phyloP scores from a whole-genome alignment of 331 rosid genomes.

The Quercus lobata region DNA sequence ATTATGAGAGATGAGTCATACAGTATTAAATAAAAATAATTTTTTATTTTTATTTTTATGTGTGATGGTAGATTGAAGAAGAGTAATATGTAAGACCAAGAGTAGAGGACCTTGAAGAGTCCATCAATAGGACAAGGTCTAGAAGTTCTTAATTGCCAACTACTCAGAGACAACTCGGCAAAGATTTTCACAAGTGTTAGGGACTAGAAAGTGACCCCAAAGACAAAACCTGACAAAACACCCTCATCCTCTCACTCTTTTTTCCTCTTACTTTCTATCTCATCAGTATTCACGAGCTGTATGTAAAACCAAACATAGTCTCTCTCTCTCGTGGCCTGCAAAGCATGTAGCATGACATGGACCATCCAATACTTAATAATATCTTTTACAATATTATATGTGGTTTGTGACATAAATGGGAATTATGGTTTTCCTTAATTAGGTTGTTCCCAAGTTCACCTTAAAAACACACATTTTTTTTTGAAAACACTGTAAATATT shows the following conservation, averaged over 20 bases:
- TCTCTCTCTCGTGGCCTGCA: slow-evolving; percentile 1
- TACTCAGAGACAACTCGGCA: slow-evolving; percentile 48
- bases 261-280: slow-evolving; percentile 32
- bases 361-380: slow-evolving; percentile 32
- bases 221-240: slow-evolving; percentile 47
- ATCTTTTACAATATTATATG: slow-evolving; percentile 16
- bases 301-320: slow-evolving; percentile 36
- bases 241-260: slow-evolving; percentile 21
- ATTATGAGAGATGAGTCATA: slow-evolving; percentile 1
- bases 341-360: slow-evolving; percentile 37
- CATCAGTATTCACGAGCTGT: slow-evolving; percentile 61
- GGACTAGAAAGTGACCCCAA: slow-evolving; percentile 3
- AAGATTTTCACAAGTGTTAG: slow-evolving; percentile 39
- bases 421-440: slow-evolving; percentile 10
- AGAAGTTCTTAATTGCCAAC: slow-evolving; percentile 33
- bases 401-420: slow-evolving; percentile 22
- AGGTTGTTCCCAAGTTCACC: no score
- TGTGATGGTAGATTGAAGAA: slow-evolving; percentile 16
- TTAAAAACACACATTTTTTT: no score
- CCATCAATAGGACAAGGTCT: slow-evolving; percentile 33
- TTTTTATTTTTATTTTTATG: slow-evolving; percentile 16
- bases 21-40: not conserved
- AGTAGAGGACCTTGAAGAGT: slow-evolving; percentile 25
- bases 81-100: not conserved
- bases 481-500: no score